Base-by-base conservation (phyloP, 768 basidiomycete species). In the Porphyrellus cyaneotinctus region DNA sequence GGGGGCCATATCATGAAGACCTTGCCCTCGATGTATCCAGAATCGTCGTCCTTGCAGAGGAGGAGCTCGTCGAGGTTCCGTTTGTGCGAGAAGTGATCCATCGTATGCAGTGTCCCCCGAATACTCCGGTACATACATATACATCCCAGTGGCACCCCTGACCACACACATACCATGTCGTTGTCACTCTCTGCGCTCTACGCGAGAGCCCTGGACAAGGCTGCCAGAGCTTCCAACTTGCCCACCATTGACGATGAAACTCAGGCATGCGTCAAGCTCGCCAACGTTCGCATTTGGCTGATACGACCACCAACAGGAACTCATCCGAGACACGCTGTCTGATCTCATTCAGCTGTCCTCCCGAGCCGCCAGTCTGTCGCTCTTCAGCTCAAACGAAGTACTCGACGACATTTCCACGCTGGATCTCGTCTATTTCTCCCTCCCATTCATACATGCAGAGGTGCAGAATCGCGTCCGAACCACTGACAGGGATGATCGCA, bases 361-460 rank as follows among this genome's bases (percentile, higher is more conserved):
- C 30, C 78, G 82, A 23, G 75, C 92, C 50, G 58, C 76, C 23
- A 76, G 75, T 35, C 73, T 94, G 39, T 79, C 82, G 0, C 70
- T 95, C 32, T 92, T 95, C 72, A 93, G 91, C 52, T 75, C 84
- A 4, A 95, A 95, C 62, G 92, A 95, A 63, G 76, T 75, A 0
- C 72, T 93, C 17, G 87, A 91, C 41, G 92, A 95, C 66, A 83
- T 95, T 50, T 75, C 87, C 3, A 91, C 91, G 2, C 70, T 75
- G 31, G 83, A 93, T 71, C 71, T 94, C 32, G 71, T 85, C 2
- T 94, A 90, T 68, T 75, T 95, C 12, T 74, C 84, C 36, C 82
- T 90, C 5, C 85, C 88, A 0, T 93, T 78, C 62, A 76, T 83
- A 20, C 64, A 74, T 32, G 81, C 85, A 18, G 85, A 92, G 57